phyloP scores from a whole-genome alignment of 495 filamentous ascomycete genomes.

The Penicillium canescens region DNA sequence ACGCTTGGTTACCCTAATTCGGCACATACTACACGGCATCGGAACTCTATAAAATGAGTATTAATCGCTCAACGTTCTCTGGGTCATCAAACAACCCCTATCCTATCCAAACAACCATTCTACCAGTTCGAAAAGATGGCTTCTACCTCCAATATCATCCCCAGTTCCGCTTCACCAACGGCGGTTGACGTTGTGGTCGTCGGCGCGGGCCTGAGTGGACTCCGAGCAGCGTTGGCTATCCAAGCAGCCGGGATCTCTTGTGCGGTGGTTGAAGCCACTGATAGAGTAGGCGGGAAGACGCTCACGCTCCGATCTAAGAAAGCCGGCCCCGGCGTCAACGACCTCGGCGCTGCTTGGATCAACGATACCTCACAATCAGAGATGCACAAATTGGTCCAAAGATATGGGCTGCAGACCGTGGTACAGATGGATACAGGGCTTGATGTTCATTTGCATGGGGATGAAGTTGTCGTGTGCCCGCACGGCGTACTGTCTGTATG shows the following conservation, averaged over 20 bases:
- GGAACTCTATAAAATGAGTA: no score
- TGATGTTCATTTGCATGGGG: not conserved
- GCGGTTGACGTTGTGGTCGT: constrained; percentile 42
- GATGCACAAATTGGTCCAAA: not conserved
- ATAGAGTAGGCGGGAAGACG: constrained; percentile 51
- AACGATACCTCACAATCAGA: constrained; percentile 2
- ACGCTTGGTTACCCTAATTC: no score
- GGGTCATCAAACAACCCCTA: no score
- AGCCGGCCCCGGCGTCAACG: constrained; percentile 24
- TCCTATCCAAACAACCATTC: no score
- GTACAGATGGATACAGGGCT: not conserved
- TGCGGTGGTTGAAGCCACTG: constrained; percentile 45
- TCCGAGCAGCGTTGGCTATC: constrained; percentile 43
- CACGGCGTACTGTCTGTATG: not conserved
- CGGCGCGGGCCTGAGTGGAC: constrained; percentile 51
- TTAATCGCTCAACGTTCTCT: no score
- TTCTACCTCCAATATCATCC: no score
- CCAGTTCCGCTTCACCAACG: no score
- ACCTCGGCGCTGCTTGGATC: constrained; percentile 42
- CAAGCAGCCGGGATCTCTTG: constrained; percentile 37
- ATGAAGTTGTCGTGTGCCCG: not conserved
- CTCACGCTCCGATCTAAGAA: constrained; percentile 22
- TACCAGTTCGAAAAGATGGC: no score
- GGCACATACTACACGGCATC: no score
- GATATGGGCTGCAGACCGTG: not conserved